Percentiles rank a stretch among this genome's conserved stretches.
Conservation (phyloP, 495 filamentous ascomycete species). For the Bombardia bombarda region DNA sequence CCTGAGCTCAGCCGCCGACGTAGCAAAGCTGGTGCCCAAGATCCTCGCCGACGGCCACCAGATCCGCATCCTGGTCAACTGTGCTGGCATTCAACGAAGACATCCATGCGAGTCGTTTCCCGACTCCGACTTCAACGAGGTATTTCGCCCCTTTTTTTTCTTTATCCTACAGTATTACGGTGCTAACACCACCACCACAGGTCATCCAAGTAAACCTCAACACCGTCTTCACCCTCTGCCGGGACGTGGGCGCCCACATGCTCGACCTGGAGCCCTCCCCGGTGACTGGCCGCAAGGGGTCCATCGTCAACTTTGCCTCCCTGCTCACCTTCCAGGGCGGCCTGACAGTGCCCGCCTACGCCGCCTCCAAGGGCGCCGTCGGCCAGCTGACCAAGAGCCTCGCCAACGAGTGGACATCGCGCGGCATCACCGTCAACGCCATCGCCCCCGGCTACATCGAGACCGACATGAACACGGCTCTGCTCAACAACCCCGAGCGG, state of each 20-base stretch:
- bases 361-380: slow-evolving; percentile 81
- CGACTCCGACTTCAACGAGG: slow-evolving; percentile 72
- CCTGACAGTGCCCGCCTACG: slow-evolving; percentile 83
- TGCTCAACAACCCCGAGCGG: slow-evolving; percentile 64
- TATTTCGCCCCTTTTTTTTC: slow-evolving; percentile 9
- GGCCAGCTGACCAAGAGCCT: slow-evolving; percentile 82
- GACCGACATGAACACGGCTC: slow-evolving; percentile 85
- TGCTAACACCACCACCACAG: slow-evolving; percentile 53
- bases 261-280: slow-evolving; percentile 48
- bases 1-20: slow-evolving; percentile 52
- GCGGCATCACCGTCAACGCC: slow-evolving; percentile 74
- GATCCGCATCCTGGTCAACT: slow-evolving; percentile 73
- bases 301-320: slow-evolving; percentile 80
- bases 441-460: slow-evolving; percentile 77
- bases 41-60: slow-evolving; percentile 52
- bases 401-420: slow-evolving; percentile 75
- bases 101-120: slow-evolving; percentile 75
- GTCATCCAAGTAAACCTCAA: slow-evolving; percentile 82
- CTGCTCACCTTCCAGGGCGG: slow-evolving; percentile 88
- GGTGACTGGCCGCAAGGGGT: slow-evolving; percentile 52
- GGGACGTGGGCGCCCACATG: slow-evolving; percentile 82
- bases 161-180: neutral
- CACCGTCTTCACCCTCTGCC: slow-evolving; percentile 73
- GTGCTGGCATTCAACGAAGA: slow-evolving; percentile 76
- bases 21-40: slow-evolving; percentile 52